Base-by-base conservation (phyloP, 768 basidiomycete genomes). In the Daedalea quercina region DNA sequence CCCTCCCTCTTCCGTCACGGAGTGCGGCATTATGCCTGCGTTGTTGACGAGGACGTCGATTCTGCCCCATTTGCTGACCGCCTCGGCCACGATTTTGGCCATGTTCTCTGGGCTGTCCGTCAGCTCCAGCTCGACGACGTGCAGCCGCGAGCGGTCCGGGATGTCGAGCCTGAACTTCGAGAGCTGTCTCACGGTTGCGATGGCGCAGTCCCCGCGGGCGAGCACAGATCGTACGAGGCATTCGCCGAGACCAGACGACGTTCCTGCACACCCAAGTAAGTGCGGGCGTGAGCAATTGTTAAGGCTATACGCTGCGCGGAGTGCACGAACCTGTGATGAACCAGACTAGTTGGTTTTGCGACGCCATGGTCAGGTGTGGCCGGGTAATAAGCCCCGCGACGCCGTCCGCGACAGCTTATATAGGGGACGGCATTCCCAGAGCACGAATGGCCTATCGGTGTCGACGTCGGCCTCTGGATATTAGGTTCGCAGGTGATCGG, bases 121-220 rank as follows among this genome's bases (percentile, higher is more conserved):
- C 35, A 76, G 65, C 54, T 77, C 76, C 28, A 76, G 67, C 53
- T 67, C 60, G 3, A 74, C 57, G 9, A 66, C 54, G 34, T 53
- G 55, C 15, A 73, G 60, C 49, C 57, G 52, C 44, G 55, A 44
- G 24, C 49, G 54, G 40, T 52, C 35, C 26, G 62, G 55, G 25
- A 50, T 47, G 28, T 59, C 57, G 34, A 56, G 47, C 40, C 65
- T 50, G 24, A 75, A 61, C 44, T 64, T 69, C 41, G 67, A 59
- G 9, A 72, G 47, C 8, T 69, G 69, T 26, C 74, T 69, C 0
- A 70, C 72, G 11, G 78, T 76, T 2, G 76, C 76, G 44, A 78
- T 75, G 7, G 77, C 76, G 26, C 70, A 70, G 50, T 79, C 77
- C 8, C 74, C 74, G 7, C 77, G 69, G 7, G 67, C 68, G 25